Evolutionary conservation across 257 asterid species (phyloP), one percentile per base, ranked within the genome.

Genomic region (Primulina huaijiensis): DNA sequence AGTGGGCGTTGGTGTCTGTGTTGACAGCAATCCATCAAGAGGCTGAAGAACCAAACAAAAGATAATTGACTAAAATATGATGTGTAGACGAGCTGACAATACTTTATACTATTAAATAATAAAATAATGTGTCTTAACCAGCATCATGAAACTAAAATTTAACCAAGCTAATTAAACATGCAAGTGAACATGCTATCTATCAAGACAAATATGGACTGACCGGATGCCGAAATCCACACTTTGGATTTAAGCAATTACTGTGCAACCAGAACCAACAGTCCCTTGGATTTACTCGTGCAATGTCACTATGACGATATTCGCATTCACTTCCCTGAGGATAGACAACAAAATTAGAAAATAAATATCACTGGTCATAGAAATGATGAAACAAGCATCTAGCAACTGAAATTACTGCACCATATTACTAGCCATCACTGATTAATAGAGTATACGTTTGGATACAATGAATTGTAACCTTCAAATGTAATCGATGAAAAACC

Each of bases 241-340:
- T 92, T 6, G 90, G 87, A 70, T 88, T 92, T 75, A 92, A 83
- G 90, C 98, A 92, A 79, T 81, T 92, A 70, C 95, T 88, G n/a
- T 87, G 71, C 61, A 88, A 64, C 98, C 98, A 92, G 83, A 55
- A 92, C 74, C 74, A 89, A 84, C 98, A 92, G 84, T 89, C 98
- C 76, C 94, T 84, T 25, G 98, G 96, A 71, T 92, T 92, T 60
- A 92, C 74, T 76, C 98, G 81, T 7, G 98, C 96, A 67, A 58
- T 7, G 37, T 92, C 98, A 80, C 98, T 92, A 69, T 92, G 98
- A 21, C 96, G 95, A 76, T 84, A 92, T 75, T 92, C 98, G 20
- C 98, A 92, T 59, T 92, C 95, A 65, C 77, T 83, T 69, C 98
- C 98, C 98, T 89, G 81, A 25, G 31, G 30, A 65, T 69, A 31